These are phyloP conservation scores for Clitopilus hobsonii DNA, from an alignment of 768 basidiomycete species.

Conservation along the genomic window DNA sequence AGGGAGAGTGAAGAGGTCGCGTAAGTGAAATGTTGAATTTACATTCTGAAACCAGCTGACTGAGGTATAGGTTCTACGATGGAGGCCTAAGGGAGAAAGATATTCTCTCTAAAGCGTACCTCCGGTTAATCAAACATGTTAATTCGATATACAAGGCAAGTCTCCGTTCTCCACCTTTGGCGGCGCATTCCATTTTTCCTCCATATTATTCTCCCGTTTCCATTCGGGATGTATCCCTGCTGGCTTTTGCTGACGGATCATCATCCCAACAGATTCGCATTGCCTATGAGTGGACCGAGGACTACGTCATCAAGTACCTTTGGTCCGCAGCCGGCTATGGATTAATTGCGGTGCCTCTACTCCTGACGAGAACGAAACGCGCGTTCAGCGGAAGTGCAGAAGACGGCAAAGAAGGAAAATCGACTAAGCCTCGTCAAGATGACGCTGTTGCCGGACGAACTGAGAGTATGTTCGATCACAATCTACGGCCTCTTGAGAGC, in stretches of 20 bases:
- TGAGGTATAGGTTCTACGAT: slow-evolving; percentile 72
- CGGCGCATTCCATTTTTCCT: not conserved
- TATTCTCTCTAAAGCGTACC: slow-evolving; percentile 75
- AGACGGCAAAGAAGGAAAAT: slow-evolving; percentile 9
- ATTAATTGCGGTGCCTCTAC: slow-evolving; percentile 85
- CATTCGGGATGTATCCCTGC: not conserved
- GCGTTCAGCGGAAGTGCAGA: slow-evolving; percentile 28
- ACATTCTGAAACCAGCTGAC: not conserved
- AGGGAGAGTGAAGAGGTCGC: slow-evolving; percentile 93
- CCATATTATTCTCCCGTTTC: too few relatives aligned
- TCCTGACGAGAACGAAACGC: slow-evolving; percentile 58
- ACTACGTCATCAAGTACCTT: slow-evolving; percentile 93
- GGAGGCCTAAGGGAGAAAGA: slow-evolving; percentile 81
- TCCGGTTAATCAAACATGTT: slow-evolving; percentile 79
- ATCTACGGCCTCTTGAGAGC: not conserved
- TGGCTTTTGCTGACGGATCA: not conserved
- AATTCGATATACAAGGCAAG: slow-evolving; percentile 86
- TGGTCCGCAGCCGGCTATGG: slow-evolving; percentile 93
- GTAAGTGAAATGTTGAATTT: slow-evolving; percentile 34
- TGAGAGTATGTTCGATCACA: slow-evolving; percentile 34
- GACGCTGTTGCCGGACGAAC: slow-evolving; percentile 43
- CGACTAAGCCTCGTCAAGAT: slow-evolving; percentile 16
- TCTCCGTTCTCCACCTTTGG: not conserved
- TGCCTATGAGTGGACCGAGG: slow-evolving; percentile 93
- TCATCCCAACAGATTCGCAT: slow-evolving; percentile 62